Evolutionary conservation across 768 basidiomycete species (phyloP), one percentile per base, ranked within the genome.

Genomic region (Mycena epipterygia): DNA sequence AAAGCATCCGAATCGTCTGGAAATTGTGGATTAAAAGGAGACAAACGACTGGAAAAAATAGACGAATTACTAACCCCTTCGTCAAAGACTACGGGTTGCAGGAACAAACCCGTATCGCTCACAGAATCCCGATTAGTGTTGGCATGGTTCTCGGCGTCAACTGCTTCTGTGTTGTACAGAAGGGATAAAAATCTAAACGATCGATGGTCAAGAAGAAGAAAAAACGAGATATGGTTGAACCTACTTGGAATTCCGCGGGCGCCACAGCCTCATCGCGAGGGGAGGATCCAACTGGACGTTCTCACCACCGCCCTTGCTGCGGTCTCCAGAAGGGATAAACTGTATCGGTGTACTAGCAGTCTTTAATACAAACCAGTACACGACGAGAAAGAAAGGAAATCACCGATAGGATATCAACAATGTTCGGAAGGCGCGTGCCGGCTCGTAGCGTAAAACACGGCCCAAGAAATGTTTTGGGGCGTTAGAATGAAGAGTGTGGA

Each of bases 361-460:
- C 16, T 7, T 64, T 7, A 72, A 25, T 27, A 14, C 39, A 37
- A 41, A 29, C 29, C 16, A 51, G 30, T 23, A 0, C 35, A 9
- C 21, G 42, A 23, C 16, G 27, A 56, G 2, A 14, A 53, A 30
- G 2, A 60, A 41, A 62, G 30, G 23, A 32, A 30, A 75, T 53
- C 70, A 91, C 93, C 92, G 86, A 79, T 93, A 95, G 29, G 94
- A 95, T 59, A 95, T 83, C 64, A 93, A 83, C 25, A 95, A 82
- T 35, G 93, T 89, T 72, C 92, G 88, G 74, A 91, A 91, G 17
- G 93, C 92, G 68, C 93, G 88, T 17, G 94, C 94, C 27, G 87
- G 89, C 72, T 95, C 94, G 68, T 90, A 95, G 49, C 94, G 93
- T 71, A 95, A 81, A 66, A 84, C 84, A 46, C 93, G 88, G 55